Percentiles rank a stretch among this genome's conserved stretches.
Evolutionary conservation across 2,329 filamentous ascomycete genomes (phyloP).

Genomic region (Fulvia fulva): DNA sequence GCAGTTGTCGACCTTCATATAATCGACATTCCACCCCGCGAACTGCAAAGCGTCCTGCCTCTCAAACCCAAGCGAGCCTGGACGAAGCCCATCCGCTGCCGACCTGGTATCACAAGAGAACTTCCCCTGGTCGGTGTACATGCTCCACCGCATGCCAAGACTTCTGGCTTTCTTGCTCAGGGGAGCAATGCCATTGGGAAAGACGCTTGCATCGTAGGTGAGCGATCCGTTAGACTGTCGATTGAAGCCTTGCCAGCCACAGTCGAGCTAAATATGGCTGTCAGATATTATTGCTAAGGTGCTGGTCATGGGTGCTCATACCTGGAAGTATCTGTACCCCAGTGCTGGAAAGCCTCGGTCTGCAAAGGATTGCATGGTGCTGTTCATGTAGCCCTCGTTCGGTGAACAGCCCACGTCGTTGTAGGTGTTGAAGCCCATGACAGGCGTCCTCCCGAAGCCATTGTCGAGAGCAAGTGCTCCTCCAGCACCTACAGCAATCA

Average conservation of each 20-base stretch:
- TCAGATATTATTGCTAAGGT: neutral
- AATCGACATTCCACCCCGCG: conserved; percentile 27
- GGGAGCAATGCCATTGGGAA: conserved; percentile 50
- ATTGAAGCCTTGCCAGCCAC: conserved; percentile 50
- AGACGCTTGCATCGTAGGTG: conserved; percentile 49
- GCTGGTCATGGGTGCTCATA: neutral
- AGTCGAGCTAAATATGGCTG: conserved; percentile 43
- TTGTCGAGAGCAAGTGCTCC: conserved; percentile 22
- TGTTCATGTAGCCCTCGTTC: conserved; percentile 20
- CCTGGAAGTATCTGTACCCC: conserved; percentile 55
- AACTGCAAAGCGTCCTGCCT: conserved; percentile 26
- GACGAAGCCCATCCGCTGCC: conserved; percentile 7
- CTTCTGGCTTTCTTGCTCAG: conserved; percentile 50
- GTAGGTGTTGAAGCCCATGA: conserved; percentile 29
- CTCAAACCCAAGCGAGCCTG: conserved; percentile 24
- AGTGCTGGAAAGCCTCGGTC: conserved; percentile 12
- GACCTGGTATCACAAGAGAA: conserved; percentile 25
- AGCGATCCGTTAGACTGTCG: conserved; percentile 44
- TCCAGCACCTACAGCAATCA: neutral
- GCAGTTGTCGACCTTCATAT: conserved; percentile 34
- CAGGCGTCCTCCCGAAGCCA: conserved; percentile 27
- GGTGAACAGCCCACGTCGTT: conserved; percentile 24
- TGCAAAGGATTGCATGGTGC: conserved; percentile 21
- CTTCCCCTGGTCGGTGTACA: conserved; percentile 46
- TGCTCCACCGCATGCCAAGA: conserved; percentile 49